Evolutionary conservation across 2,329 filamentous ascomycete species (phyloP), one percentile per base, ranked within the genome.

Genomic region (Alternaria incomplexa): DNA sequence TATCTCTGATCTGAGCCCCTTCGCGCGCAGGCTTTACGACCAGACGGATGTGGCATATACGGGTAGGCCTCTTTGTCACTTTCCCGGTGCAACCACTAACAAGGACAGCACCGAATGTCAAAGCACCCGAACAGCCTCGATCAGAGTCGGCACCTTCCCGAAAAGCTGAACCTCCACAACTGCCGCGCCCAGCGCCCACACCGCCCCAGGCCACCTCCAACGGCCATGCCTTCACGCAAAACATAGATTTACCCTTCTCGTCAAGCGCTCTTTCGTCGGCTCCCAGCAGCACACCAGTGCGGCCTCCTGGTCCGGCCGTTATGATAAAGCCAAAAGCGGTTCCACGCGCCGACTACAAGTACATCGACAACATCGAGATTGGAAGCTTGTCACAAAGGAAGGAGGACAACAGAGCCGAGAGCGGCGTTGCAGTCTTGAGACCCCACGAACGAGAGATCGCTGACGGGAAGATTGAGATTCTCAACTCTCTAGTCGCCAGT

Each of bases 361-460:
- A 75, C 13, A 79, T 81, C 61, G 76, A 81, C 46, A 74, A 80
- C 40, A 70, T 79, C 9, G 59, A 77, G 13, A 65, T 75, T 53
- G 67, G 68, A 22, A 62, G 57, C n/a, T 43, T 69, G 7, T 73
- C 73, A 8, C 73, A 86, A 67, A 90, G 88, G 71, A 89, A 87
- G 40, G 82, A 84, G 23, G 81, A 83, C 22, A 77, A 81, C 20
- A 83, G 86, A 53, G 85, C 83, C 8, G 84, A 86, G 12, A 86
- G 87, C 58, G 87, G 86, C 53, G 79, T 87, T 3, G 82, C 90
- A 20, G 84, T 87, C 15, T 81, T 90, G 47, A 88, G 88, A 45
- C 83, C 93, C 3, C 93, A 96, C 73, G 92, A 97, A 78, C 90
- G 91, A 54, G 90, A 96, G 71, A 90, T 93, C 73, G 91, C 91